Conservation (phyloP, 257 asterid species). For the Solanum piurae region DNA sequence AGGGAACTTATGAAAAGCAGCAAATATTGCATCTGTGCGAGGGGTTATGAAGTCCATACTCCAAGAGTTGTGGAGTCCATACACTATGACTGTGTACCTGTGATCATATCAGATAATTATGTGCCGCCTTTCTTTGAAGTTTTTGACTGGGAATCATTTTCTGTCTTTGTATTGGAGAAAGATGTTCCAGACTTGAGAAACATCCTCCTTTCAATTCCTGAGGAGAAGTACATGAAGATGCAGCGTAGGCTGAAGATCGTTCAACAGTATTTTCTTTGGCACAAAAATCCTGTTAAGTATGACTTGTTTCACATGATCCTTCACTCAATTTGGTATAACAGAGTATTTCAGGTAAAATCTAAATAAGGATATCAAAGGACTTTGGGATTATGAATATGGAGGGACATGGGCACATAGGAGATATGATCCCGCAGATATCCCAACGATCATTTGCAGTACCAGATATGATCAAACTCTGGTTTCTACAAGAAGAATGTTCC, state of each 20-base stretch:
- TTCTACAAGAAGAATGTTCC: not conserved
- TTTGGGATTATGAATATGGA: not conserved
- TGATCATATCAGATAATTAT: constrained; percentile 51
- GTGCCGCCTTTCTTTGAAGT: constrained; percentile 52
- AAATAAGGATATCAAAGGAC: not conserved
- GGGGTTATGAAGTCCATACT: constrained; percentile 54
- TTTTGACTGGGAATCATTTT: constrained; percentile 49
- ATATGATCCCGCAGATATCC: not conserved
- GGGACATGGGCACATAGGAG: not conserved
- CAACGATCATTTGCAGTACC: not conserved
- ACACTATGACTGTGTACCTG: constrained; percentile 48
- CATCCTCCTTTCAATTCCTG: constrained; percentile 43
- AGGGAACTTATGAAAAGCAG: constrained; percentile 52
- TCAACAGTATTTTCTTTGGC: constrained; percentile 45
- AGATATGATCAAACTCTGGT: not conserved
- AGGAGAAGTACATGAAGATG: constrained; percentile 35
- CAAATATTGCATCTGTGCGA: constrained; percentile 55
- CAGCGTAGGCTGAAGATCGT: constrained; percentile 28
- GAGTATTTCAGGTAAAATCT: constrained; percentile 32
- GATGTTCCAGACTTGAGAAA: constrained; percentile 46
- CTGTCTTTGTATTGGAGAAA: constrained; percentile 37
- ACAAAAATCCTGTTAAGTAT: constrained; percentile 35
- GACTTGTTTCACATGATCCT: constrained; percentile 67
- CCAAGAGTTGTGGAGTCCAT: constrained; percentile 56
- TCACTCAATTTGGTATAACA: constrained; percentile 55